Evolutionary conservation across 2,329 filamentous ascomycete species (phyloP).

Genomic region (Colletotrichum filicis): DNA sequence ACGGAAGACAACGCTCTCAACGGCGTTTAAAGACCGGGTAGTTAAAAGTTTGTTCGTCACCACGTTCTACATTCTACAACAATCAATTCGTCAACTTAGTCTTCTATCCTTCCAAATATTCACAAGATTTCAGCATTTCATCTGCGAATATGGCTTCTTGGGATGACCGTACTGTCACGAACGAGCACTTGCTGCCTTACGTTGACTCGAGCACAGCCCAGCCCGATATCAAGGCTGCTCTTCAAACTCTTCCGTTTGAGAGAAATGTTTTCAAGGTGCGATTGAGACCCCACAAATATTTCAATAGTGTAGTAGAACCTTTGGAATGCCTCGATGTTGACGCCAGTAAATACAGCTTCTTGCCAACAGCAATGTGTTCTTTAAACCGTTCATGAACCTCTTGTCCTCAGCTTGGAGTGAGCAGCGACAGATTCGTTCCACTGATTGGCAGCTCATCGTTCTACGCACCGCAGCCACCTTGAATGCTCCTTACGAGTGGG

Average conservation of each 20-base stretch:
- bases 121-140: not conserved
- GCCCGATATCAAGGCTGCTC: conserved; percentile 11
- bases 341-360: not conserved
- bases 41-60: not conserved
- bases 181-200: conserved; percentile 15
- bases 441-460: conserved; percentile 39
- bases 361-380: conserved; percentile 11
- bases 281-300: not conserved
- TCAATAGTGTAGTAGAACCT: not conserved
- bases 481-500: conserved; percentile 39
- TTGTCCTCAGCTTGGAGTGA: conserved; percentile 23
- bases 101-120: not conserved
- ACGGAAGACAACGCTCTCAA: not conserved
- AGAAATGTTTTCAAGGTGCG: conserved; percentile 9
- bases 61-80: not conserved
- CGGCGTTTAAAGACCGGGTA: not conserved
- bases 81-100: too few relatives aligned
- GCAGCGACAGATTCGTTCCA: conserved; percentile 32
- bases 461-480: conserved; percentile 39
- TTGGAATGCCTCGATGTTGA: not conserved
- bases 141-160: not conserved
- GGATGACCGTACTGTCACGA: not conserved
- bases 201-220: conserved; percentile 14
- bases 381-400: conserved; percentile 33
- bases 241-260: conserved; percentile 15